Base-by-base conservation (phyloP, 441 rosid species). In the Isatis lusitanica region DNA sequence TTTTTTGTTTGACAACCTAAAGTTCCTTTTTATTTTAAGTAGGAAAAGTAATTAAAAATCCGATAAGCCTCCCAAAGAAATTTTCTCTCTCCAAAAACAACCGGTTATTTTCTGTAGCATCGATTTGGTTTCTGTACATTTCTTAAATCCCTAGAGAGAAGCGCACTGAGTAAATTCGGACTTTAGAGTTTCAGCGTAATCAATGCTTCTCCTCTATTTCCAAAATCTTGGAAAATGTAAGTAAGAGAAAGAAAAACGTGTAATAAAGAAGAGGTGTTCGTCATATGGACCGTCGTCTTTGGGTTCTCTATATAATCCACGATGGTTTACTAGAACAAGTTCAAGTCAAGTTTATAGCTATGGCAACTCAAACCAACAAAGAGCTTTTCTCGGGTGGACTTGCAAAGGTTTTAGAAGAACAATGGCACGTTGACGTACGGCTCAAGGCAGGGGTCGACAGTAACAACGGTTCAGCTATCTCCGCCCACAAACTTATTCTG, bases 361-460 rank as follows among this genome's bases (percentile, higher is more conserved):
- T 58, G 63, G 30, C 15, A 58, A 36, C 30, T 35, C 44, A 2
- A 35, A 58, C 44, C 15, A 58, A 58, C 30, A 5, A 35, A 10
- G 5, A 58, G 5, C 13, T 2, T 1, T 58, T 58, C 63, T 58
- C 63, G 0, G 43, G 30, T 36, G 63, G 44, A 36, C 43, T 58
- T 35, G 63, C 44, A 58, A 58, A 35, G 15, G 16, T 38, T 9
- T 5, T 58, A 5, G 63, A 58, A 58, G 63, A 57, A 35, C 44
- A 57, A 35, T 58, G 63, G 44, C 63, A 58, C 16, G 63, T 58
- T 36, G 44, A 58, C 63, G 43, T 58, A 17, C 44, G 63, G 8
- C 44, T 58, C 44, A 35, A 58, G 44, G 63, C 44, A 17, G 43
- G 15, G 5, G 35, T 51, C 6, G 62, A 58, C 28, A 58, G 18